Evolutionary conservation across 495 filamentous ascomycete genomes (phyloP).

Genomic region (Jackrogersella minutella): DNA sequence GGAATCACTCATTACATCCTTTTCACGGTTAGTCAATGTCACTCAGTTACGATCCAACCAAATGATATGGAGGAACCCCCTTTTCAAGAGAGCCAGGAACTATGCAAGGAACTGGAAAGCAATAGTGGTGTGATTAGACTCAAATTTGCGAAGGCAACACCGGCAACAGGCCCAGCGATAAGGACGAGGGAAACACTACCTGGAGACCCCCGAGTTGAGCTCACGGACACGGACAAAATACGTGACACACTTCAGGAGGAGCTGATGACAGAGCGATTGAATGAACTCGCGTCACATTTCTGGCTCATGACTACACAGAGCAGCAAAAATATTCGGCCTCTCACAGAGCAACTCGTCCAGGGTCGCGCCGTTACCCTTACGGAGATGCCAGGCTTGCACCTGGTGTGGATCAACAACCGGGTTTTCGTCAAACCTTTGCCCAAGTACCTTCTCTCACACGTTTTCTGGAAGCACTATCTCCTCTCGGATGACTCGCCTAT

Average conservation of each 20-base stretch:
- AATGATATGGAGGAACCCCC: background rate
- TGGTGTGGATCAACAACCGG: background rate
- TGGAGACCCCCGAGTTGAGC: background rate
- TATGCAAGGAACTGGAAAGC: background rate
- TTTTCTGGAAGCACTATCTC: background rate
- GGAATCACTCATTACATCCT: background rate
- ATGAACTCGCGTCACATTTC: background rate
- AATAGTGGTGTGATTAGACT: background rate
- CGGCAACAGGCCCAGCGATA: background rate
- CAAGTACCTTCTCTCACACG: background rate
- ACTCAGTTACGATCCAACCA: background rate
- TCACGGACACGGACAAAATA: background rate
- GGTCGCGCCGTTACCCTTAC: background rate
- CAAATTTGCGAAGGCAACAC: background rate
- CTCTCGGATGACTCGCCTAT: background rate
- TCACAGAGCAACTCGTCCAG: background rate
- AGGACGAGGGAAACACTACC: background rate
- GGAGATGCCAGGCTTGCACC: background rate
- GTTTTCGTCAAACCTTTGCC: background rate
- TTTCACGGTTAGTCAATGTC: background rate
- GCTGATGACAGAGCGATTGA: background rate
- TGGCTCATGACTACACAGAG: background rate
- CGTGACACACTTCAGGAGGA: background rate
- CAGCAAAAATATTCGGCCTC: background rate
- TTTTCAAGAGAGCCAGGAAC: background rate